These are phyloP conservation scores for Cadophora gregata DNA, from an alignment of 2,329 filamentous ascomycete species.

Conservation along the genomic window DNA sequence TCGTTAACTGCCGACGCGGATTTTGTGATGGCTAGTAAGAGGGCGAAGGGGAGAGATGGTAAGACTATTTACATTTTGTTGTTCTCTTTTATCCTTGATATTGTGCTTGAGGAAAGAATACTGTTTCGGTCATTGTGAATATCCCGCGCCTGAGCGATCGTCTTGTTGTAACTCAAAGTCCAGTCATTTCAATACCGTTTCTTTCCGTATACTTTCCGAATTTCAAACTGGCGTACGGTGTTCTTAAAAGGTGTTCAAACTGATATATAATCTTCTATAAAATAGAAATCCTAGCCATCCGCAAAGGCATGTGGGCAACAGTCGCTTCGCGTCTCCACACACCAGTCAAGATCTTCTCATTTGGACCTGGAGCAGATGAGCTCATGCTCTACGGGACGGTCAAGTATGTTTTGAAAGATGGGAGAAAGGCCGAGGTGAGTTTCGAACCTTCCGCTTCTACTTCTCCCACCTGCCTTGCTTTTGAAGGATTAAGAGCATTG, in stretches of 20 bases:
- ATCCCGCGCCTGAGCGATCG: too few species aligned
- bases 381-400: constrained; percentile 61
- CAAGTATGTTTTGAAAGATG: constrained; percentile 58
- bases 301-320: constrained; percentile 59
- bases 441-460: not conserved
- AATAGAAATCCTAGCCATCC: constrained; percentile 57
- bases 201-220: too few species aligned
- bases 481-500: too few species aligned
- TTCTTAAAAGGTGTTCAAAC: not conserved
- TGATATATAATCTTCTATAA: not conserved
- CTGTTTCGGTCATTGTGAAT: too few species aligned
- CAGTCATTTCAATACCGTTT: too few species aligned
- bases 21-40: constrained; percentile 58
- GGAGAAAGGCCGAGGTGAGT: constrained; percentile 41
- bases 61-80: constrained; percentile 21
- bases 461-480: too few species aligned
- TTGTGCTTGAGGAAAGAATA: not conserved
- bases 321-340: constrained; percentile 54
- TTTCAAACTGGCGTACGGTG: too few species aligned
- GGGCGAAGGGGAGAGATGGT: constrained; percentile 53
- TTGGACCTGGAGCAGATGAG: constrained; percentile 52
- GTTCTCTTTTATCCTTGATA: not conserved
- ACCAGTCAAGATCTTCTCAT: constrained; percentile 56
- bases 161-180: too few species aligned
- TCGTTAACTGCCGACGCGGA: constrained; percentile 55